phyloP scores from a whole-genome alignment of 306 rosid genomes.

The Vicia villosa region DNA sequence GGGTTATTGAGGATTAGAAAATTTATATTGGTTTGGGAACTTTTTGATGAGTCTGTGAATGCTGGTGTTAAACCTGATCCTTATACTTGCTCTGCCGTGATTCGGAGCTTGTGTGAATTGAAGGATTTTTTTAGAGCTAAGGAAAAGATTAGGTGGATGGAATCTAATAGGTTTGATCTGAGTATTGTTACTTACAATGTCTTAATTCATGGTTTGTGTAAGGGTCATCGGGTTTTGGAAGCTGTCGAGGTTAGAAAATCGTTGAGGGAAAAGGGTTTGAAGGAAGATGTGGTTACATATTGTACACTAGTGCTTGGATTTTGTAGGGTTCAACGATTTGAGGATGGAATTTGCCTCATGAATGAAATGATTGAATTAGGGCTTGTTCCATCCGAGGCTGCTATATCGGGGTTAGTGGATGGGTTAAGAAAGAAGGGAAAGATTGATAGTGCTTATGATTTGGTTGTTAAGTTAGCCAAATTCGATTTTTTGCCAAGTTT shows the following conservation, averaged over 20 bases:
- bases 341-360: conserved; percentile 52
- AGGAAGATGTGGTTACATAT: conserved; percentile 73
- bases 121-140: conserved; percentile 63
- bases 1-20: conserved; percentile 68
- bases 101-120: conserved; percentile 73
- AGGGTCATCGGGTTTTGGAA: conserved; percentile 58
- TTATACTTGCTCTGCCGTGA: conserved; percentile 65
- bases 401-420: conserved; percentile 66
- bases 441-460: conserved; percentile 58
- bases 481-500: conserved; percentile 64
- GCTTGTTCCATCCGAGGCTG: conserved; percentile 69
- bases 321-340: conserved; percentile 64
- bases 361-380: conserved; percentile 78
- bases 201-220: conserved; percentile 80
- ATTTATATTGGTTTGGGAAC: conserved; percentile 57
- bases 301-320: conserved; percentile 75
- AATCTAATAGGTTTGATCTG: conserved; percentile 50
- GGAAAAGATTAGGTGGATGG: conserved; percentile 64
- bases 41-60: conserved; percentile 63
- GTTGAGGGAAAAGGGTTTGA: conserved; percentile 66
- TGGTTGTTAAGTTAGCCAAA: conserved; percentile 60
- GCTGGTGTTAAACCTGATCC: conserved; percentile 67
- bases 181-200: conserved; percentile 72
- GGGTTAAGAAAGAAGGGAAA: conserved; percentile 71
- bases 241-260: conserved; percentile 66